phyloP scores from a whole-genome alignment of 2,329 filamentous ascomycete genomes.

The Clarireedia monteithiana region DNA sequence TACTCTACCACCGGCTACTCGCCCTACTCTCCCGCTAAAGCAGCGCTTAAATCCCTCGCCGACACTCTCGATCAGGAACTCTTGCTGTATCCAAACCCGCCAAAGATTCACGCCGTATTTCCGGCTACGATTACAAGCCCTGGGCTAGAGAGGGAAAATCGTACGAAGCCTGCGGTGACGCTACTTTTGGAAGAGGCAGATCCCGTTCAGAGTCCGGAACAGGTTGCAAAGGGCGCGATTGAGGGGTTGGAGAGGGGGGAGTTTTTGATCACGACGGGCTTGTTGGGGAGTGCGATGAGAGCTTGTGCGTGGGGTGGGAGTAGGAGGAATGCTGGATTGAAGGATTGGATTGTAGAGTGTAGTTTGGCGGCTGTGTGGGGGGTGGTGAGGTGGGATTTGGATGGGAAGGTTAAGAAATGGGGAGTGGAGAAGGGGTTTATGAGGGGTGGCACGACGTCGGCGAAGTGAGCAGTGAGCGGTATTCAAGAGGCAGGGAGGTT shows the following conservation, averaged over 20 bases:
- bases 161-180: conserved; percentile 73
- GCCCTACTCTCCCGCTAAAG: conserved; percentile 78
- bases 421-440: conserved; percentile 52
- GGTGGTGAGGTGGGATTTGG: conserved; percentile 48
- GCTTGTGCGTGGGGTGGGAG: conserved; percentile 48
- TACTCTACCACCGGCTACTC: conserved; percentile 74
- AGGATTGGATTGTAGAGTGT: conserved; percentile 46
- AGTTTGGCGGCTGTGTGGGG: conserved; percentile 48
- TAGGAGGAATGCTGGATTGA: conserved; percentile 49
- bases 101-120: conserved; percentile 74
- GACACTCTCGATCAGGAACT: conserved; percentile 81
- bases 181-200: conserved; percentile 76
- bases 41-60: conserved; percentile 72
- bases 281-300: conserved; percentile 65
- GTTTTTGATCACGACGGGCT: conserved; percentile 69
- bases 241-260: conserved; percentile 71
- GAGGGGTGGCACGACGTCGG: conserved; percentile 27
- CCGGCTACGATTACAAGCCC: conserved; percentile 77
- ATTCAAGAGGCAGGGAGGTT: too few species aligned
- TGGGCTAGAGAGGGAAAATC: conserved; percentile 68
- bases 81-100: conserved; percentile 74
- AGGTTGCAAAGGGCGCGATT: conserved; percentile 65
- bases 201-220: conserved; percentile 66
- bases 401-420: conserved; percentile 49
- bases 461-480: too few species aligned